These are phyloP conservation scores for Porphyrellus cyaneotinctus DNA, from an alignment of 768 basidiomycete genomes.

Conservation along the genomic window DNA sequence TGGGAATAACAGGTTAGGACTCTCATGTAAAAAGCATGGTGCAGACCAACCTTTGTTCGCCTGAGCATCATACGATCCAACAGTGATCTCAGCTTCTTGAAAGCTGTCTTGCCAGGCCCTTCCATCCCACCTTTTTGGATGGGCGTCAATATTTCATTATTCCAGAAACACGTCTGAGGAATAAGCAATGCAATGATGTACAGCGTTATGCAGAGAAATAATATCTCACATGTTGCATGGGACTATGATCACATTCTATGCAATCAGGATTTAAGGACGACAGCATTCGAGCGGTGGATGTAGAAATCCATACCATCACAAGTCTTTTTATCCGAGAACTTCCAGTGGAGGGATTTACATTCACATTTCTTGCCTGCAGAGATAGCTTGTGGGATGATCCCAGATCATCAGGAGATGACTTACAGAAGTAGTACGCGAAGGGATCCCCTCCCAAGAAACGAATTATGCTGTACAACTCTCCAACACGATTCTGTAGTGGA, in stretches of 20 bases:
- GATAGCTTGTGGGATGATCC: background rate
- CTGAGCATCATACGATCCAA: conserved; percentile 96
- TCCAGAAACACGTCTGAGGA: conserved; percentile 88
- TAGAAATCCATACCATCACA: conserved; percentile 65
- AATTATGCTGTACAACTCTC: conserved; percentile 93
- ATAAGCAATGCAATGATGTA: conserved; percentile 3
- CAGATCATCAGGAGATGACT: conserved; percentile 21
- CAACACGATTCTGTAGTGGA: conserved; percentile 96
- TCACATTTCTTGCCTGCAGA: conserved; percentile 76
- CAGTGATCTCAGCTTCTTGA: conserved; percentile 88
- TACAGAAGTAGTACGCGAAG: conserved; percentile 89
- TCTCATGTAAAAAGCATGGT: background rate
- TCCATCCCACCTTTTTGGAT: conserved; percentile 88
- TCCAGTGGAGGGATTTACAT: conserved; percentile 96
- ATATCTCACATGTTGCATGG: conserved; percentile 71
- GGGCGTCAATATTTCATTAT: conserved; percentile 92
- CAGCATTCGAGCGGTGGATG: background rate
- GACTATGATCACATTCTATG: conserved; percentile 77
- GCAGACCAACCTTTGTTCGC: conserved; percentile 62
- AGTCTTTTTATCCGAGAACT: conserved; percentile 72
- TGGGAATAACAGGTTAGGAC: conserved; percentile 27
- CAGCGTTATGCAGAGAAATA: background rate
- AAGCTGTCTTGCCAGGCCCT: conserved; percentile 76
- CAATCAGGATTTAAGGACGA: background rate
- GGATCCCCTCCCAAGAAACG: conserved; percentile 92